Evolutionary conservation across 331 rosid species (phyloP).

Genomic region (Ulmus americana): DNA sequence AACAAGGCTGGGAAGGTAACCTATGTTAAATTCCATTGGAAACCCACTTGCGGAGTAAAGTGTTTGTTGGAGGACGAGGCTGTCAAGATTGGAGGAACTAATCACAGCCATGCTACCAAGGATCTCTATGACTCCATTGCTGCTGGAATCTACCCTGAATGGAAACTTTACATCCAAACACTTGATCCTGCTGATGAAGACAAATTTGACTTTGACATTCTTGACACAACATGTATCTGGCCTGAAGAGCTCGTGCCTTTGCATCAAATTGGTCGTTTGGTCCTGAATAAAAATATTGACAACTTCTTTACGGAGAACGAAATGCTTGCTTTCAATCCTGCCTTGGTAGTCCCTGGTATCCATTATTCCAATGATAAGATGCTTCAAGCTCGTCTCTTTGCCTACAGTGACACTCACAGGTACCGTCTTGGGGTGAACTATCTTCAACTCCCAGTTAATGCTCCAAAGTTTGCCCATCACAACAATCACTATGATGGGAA

Average conservation of each 20-base stretch:
- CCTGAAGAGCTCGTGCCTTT: constrained; percentile 82
- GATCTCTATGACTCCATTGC: constrained; percentile 81
- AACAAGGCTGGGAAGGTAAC: constrained; percentile 63
- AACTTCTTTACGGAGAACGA: constrained; percentile 94
- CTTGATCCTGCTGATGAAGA: constrained; percentile 75
- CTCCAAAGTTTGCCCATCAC: constrained; percentile 77
- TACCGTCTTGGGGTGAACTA: constrained; percentile 93
- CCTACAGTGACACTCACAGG: constrained; percentile 81
- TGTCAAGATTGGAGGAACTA: constrained; percentile 64
- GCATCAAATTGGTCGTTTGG: constrained; percentile 91
- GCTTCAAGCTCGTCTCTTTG: constrained; percentile 73
- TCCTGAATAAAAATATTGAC: constrained; percentile 74
- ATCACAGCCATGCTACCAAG: constrained; percentile 93
- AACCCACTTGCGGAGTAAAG: constrained; percentile 70
- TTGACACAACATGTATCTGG: constrained; percentile 73
- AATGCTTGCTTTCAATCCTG: constrained; percentile 77
- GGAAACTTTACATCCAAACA: constrained; percentile 77
- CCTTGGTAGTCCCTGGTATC: constrained; percentile 69
- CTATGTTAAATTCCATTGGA: constrained; percentile 85
- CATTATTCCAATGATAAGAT: constrained; percentile 76
- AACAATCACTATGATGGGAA: constrained; percentile 81
- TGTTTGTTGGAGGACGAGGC: constrained; percentile 75
- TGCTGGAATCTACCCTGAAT: constrained; percentile 91
- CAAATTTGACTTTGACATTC: constrained; percentile 75
- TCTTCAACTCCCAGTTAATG: constrained; percentile 77